Base-by-base conservation (phyloP, 306 rosid species). In the Dryas alaskensis region DNA sequence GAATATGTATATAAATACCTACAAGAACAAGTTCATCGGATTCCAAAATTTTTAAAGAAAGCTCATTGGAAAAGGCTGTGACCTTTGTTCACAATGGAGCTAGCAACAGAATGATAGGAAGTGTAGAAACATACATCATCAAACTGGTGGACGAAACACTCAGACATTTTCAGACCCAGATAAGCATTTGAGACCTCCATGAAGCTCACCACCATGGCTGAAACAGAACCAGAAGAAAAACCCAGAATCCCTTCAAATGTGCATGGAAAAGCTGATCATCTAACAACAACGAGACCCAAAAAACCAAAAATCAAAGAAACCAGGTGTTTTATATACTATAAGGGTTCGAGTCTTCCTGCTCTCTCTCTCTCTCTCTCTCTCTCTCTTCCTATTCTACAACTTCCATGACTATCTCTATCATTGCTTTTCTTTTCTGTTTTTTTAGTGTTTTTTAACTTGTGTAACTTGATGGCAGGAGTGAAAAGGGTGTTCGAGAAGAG, bases 11-110 rank as follows among this genome's bases (percentile, higher is more conserved):
- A 76, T 45, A n/a, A 78, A 70, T 59, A 8, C 83, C 92, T 83
- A 87, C 65, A 82, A 86, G 61, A 86, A 87, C 73, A 86, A 69
- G 76, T 88, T 95, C 99, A 95, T 95, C 98, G 99, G 98, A 95
- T 95, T 92, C 99, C 98, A 11, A 81, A 84, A 80, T 42, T 69
- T 76, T 90, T 92, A 95, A 83, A 80, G 72, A 62, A 74, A 65
- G 77, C 81, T 79, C 98, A 95, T 89, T 67, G 75, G 78, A 44
- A 83, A 76, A 54, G 39, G 70, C 19, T 47, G 17, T 77, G 85
- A 66, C 31, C 75, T 83, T 76, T 78, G 72, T 76, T 80, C 78
- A 81, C 71, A 54, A 54, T 10, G 53, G 62, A 78, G 43, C 40
- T 54, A 60, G 37, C 14, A 63, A 73, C 72, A 48, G 48, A 63